Conservation (phyloP, 2,329 filamentous ascomycete genomes). For the Fusarium denticulatum region DNA sequence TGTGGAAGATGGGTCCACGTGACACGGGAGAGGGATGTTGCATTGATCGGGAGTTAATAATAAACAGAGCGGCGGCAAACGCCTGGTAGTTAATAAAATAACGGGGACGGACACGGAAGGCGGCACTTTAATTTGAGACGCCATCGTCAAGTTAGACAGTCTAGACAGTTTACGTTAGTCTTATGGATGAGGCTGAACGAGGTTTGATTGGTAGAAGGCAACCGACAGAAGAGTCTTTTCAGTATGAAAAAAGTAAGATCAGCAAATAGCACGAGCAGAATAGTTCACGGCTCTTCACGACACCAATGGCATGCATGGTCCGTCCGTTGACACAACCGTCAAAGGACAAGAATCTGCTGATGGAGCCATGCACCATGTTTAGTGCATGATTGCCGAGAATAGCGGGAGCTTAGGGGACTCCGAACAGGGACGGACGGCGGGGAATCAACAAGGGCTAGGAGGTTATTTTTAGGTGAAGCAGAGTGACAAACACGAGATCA, state of each 20-base stretch:
- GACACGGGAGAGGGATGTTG: constrained; percentile 5
- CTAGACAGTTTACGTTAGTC: neutral
- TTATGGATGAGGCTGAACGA: neutral
- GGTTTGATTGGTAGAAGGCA: neutral
- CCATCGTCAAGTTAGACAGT: neutral
- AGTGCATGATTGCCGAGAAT: constrained; percentile 39
- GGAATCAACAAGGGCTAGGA: neutral
- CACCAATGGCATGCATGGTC: neutral
- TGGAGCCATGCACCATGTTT: constrained; percentile 25
- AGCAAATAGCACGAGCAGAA: neutral
- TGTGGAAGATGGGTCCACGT: neutral
- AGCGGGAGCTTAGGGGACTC: constrained; percentile 27
- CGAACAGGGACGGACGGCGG: constrained; percentile 10
- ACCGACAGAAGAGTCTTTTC: neutral
- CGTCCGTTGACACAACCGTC: neutral
- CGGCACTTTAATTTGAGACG: constrained; percentile 17
- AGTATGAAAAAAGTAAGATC: neutral
- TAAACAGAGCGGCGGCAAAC: neutral
- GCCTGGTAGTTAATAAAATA: neutral
- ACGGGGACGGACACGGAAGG: neutral
- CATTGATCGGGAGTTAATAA: constrained; percentile 4
- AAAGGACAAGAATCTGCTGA: constrained; percentile 11
- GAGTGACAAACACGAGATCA: constrained; percentile 45
- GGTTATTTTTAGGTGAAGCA: constrained; percentile 41
- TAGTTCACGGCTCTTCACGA: neutral